Evolutionary conservation across 2,329 filamentous ascomycete species (phyloP), one percentile per base, ranked within the genome.

Genomic region (Neurospora sp.): DNA sequence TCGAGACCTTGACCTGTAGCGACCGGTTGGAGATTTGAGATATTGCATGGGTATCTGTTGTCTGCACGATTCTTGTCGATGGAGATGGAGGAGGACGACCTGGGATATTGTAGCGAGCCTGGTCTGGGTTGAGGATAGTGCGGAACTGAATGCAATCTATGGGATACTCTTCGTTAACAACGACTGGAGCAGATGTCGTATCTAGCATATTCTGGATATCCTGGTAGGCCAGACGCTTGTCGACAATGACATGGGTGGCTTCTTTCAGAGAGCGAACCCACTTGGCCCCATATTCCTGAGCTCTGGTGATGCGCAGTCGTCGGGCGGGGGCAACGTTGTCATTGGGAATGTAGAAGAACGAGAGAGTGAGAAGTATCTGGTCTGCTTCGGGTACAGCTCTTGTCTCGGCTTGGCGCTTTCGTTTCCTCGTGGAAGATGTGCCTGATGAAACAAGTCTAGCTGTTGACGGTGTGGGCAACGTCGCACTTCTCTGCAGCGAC

Each of bases 191-290:
- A 1, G 71, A 69, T 0, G 72, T 28, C 67, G 74, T 17, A 62
- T 67, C 67, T 10, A 72, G 39, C 10, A 74, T 52, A 40, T 80
- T 82, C 69, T 89, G 78, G 6, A 97, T 82, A 70, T 93, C 87
- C 4, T 83, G 79, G 76, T 89, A 94, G 0, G 81, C 81, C 67
- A 96, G 80, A 1, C 80, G 80, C 73, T 88, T 90, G 76, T 97
- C 94, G 1, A 93, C 89, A 70, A 98, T 85, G 67, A 97, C 82
- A 80, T 97, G 92, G 0, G 91, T 96, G 17, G 96, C 86, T 28
- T 80, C 79, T 0, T 74, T 78, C 76, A 89, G 87, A 0, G 83
- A 80, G 67, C 84, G 85, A 37, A 88, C 86, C 89, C 93, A 96
- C 0, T 78, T 81, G 1, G 91, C 95, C 62, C 95, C 95, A 77